phyloP scores from a whole-genome alignment of 2,329 filamentous ascomycete genomes.

The Pseudopyricularia cyperi region DNA sequence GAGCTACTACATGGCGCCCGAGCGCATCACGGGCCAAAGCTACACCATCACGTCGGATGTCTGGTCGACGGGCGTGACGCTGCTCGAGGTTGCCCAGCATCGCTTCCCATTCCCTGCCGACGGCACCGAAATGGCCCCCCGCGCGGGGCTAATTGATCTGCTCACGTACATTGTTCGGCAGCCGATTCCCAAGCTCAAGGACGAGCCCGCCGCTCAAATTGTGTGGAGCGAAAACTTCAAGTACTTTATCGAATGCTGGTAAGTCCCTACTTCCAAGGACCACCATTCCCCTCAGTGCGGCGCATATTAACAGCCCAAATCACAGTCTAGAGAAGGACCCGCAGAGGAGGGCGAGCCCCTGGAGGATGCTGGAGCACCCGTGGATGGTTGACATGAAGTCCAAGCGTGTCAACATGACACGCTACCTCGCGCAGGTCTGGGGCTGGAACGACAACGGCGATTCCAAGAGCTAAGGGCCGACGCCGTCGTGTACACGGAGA shows the following conservation, averaged over 20 bases:
- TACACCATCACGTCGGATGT: constrained; percentile 99
- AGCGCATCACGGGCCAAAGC: constrained; percentile 91
- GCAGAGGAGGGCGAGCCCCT: constrained; percentile 75
- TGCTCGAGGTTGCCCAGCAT: constrained; percentile 98
- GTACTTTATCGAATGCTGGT: constrained; percentile 99
- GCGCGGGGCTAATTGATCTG: constrained; percentile 84
- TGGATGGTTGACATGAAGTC: constrained; percentile 96
- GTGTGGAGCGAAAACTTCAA: constrained; percentile 97
- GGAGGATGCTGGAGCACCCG: constrained; percentile 97
- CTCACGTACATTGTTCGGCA: constrained; percentile 96
- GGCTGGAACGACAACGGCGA: constrained; percentile 64
- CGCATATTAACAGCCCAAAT: too few species aligned
- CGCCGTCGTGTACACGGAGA: too few species aligned
- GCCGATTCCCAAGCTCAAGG: constrained; percentile 87
- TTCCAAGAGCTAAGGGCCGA: too few species aligned
- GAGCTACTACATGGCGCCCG: constrained; percentile 98
- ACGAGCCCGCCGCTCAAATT: constrained; percentile 80
- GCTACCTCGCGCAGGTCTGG: constrained; percentile 91
- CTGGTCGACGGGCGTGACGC: constrained; percentile 91
- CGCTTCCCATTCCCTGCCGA: constrained; percentile 97
- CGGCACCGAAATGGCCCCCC: constrained; percentile 87
- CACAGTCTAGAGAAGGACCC: constrained; percentile 86
- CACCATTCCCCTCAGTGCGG: too few species aligned
- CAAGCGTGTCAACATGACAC: constrained; percentile 95
- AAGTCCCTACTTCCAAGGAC: too few species aligned